Base-by-base conservation (phyloP, 1,139 yeast species). In the Yamadazyma kanchanaburiensis region DNA sequence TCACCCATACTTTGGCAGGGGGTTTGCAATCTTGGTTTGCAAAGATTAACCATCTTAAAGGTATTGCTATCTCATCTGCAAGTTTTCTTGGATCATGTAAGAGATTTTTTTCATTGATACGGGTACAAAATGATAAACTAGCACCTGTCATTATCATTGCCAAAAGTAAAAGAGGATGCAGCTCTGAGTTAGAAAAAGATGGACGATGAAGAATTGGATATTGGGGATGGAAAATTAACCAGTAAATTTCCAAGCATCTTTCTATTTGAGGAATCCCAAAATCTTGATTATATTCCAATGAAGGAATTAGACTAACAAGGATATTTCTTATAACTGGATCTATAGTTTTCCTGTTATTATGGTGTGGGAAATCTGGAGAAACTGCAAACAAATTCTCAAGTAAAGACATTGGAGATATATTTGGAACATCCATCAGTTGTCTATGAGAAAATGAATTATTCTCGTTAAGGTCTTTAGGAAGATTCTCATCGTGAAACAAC, bases 191-290 rank as follows among this genome's bases (percentile, higher is more conserved):
- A 26, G 67, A 61, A 48, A 79, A 79, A 1, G 83, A 74, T 1
- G 85, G 83, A 28, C 65, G 60, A 42, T 79, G 86, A 21, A 80
- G 48, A 22, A 80, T 60, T 1, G 83, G 80, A 39, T 67, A 74
- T 48, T 78, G 83, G 5, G 74, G 69, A 45, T 78, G 83, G 52
- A 71, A 77, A 13, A 65, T 58, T 5, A 53, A 49, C 86, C 85
- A 79, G 47, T 65, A 79, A 22, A 53, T 43, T 27, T 55, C 59
- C 21, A 58, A 43, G 28, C 48, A 53, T 16, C 49, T 24, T 28
- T 55, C 58, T n/a, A 57, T 45, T 21, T 52, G 55, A 3, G 41
- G 31, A 5, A 45, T 16, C 1, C 42, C 52, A 34, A 62, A 57
- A 28, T 59, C 64, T 2, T 46, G 50, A 31, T 55, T 53, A 13